These are phyloP conservation scores for Pseudopithomyces chartarum DNA, from an alignment of 2,329 filamentous ascomycete species.

Conservation along the genomic window DNA sequence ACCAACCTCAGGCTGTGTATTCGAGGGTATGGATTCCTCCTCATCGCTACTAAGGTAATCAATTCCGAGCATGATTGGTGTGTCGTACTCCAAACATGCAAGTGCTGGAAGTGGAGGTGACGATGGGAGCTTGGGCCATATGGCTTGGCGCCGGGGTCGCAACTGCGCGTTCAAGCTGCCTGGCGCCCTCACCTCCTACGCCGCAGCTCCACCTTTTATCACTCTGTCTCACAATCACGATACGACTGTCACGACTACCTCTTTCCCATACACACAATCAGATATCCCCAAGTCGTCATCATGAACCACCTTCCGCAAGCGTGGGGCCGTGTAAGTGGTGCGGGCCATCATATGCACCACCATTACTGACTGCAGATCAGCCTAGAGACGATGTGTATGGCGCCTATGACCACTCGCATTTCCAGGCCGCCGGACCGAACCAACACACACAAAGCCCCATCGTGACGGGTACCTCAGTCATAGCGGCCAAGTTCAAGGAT, in stretches of 20 bases:
- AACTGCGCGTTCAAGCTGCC: conserved; percentile 37
- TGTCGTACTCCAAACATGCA: not conserved
- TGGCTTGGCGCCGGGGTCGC: conserved; percentile 13
- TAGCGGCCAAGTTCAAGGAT: conserved; percentile 94
- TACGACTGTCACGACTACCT: conserved; percentile 3
- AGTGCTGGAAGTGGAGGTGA: conserved; percentile 8
- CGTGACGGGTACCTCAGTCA: conserved; percentile 94
- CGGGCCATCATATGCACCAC: conserved; percentile 15
- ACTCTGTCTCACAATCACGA: conserved; percentile 16
- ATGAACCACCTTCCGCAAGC: conserved; percentile 71
- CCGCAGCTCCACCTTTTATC: conserved; percentile 25
- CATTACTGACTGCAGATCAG: conserved; percentile 55
- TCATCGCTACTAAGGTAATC: conserved; percentile 54
- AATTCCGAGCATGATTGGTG: conserved; percentile 47
- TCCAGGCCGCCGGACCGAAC: conserved; percentile 69
- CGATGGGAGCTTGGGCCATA: conserved; percentile 37
- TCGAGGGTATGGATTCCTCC: conserved; percentile 43
- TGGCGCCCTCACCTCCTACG: conserved; percentile 20
- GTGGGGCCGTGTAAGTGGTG: conserved; percentile 65
- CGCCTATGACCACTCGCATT: conserved; percentile 85
- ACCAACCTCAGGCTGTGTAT: conserved; percentile 46
- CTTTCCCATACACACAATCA: not conserved
- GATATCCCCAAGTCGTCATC: conserved; percentile 24
- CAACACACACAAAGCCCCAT: conserved; percentile 90
- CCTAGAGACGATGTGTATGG: conserved; percentile 98